Evolutionary conservation across 371 early-diverging fungal species (phyloP), one percentile per base, ranked within the genome.

Genomic region (Syncephalis fuscata): DNA sequence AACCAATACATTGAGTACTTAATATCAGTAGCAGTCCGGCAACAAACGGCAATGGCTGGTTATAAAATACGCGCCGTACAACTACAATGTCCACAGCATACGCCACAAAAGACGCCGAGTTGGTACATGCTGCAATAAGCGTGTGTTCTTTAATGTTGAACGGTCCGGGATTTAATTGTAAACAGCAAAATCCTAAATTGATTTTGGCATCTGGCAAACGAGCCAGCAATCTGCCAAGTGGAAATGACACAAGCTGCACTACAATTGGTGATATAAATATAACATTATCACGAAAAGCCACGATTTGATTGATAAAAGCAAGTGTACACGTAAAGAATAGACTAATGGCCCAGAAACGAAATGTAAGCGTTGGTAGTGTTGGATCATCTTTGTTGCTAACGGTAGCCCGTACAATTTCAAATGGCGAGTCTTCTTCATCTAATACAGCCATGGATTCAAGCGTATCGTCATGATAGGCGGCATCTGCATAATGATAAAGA

Each of bases 61-160:
- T 42, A 59, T 71, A 70, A 56, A 60, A 70, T 48, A 68, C 56
- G 46, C 57, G 52, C 60, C 76, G 74, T 42, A 65, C 62, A 26
- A 66, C 62, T n/a, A 68, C 62, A 45, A 74, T 69, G 52, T 79
- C 73, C 25, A 75, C 68, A 17, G 71, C 77, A 50, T 76, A 73
- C 17, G 69, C 71, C 46, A 58, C 67, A 36, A 67, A 62, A 40
- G 65, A 68, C 39, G 66, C 67, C 32, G 32, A 32, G 11, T 32
- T 32, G 7, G 32, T 32, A 32, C 32, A 32, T 7, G 32, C 48
- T 11, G 58, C 56, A 16, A 82, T 68, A 14, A 84, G 60, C 9
- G 70, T 77, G 49, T 84, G 83, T 63, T 85, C 85, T 62, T 85
- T 85, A 50, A 80, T 70, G 59, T 72, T 73, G 64, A 85, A 85